These are phyloP conservation scores for Mucor saturninus DNA, from an alignment of 371 early-diverging fungal genomes.

Conservation along the genomic window DNA sequence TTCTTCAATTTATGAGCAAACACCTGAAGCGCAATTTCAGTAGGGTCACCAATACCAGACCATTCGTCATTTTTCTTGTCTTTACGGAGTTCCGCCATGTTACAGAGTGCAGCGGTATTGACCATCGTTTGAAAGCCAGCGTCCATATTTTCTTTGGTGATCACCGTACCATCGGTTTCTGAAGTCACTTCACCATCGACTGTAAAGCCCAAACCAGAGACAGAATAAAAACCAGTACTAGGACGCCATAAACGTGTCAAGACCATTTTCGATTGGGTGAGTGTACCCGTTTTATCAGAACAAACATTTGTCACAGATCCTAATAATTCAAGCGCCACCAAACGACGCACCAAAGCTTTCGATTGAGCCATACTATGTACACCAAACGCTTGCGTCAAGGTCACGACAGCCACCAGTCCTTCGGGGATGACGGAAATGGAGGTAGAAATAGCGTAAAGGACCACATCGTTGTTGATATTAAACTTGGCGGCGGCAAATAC, in stretches of 20 bases:
- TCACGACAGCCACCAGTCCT: conserved; percentile 90
- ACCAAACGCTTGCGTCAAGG: conserved; percentile 92
- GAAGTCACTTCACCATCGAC: conserved; percentile 40
- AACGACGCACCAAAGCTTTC: conserved; percentile 84
- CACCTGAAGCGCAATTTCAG: conserved; percentile 79
- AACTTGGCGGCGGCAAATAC: conserved; percentile 62
- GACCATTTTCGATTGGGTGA: conserved; percentile 94
- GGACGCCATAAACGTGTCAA: conserved; percentile 77
- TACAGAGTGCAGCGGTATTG: conserved; percentile 69
- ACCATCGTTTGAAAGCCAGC: conserved; percentile 43
- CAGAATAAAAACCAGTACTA: conserved; percentile 60
- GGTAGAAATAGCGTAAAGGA: conserved; percentile 79
- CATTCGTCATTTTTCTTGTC: conserved; percentile 66
- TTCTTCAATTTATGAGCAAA: conserved; percentile 76
- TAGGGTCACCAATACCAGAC: conserved; percentile 84
- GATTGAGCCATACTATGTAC: conserved; percentile 87
- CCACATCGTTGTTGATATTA: conserved; percentile 67
- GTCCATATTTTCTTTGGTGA: conserved; percentile 41
- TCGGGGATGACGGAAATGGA: conserved; percentile 96
- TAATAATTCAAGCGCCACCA: conserved; percentile 87
- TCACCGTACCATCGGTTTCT: conserved; percentile 22
- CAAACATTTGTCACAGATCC: conserved; percentile 93
- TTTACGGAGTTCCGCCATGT: conserved; percentile 72
- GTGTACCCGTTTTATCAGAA: conserved; percentile 95
- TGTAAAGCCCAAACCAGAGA: conserved; percentile 66